Evolutionary conservation across 2,329 filamentous ascomycete species (phyloP), one percentile per base, ranked within the genome.

Genomic region (Trichoderma aggressivum): DNA sequence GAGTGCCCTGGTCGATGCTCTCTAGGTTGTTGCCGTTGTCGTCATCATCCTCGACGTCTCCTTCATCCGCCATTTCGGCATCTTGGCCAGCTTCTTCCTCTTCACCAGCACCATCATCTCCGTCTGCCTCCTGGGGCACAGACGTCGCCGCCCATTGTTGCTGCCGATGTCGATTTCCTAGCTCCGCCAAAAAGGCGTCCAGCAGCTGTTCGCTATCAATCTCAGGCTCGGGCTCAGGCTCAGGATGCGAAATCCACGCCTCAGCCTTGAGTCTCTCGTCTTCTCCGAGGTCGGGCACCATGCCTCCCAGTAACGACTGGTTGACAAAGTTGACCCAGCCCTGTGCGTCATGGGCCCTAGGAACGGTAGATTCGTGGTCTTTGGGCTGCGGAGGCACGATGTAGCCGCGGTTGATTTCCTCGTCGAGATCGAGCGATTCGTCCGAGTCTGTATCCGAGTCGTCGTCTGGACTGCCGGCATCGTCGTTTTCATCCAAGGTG

Each of bases 381-480:
- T 71, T 71, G 7, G 69, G 62, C 58, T 71, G 74, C 34, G 74
- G 75, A 28, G 74, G 74, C n/a, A 81, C 70, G 34, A 79, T 76
- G 71, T 73, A 79, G 16, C 80, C 81, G 21, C 80, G 76, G 36
- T 74, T 73, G 30, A 81, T 79, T 55, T 81, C 80, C 36, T 80
- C 77, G 28, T 81, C 78, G 10, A 79, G 78, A 24, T 72, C 60
- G 55, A 77, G 76, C 6, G 70, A 43, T 5, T 53, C 34, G 65
- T 34, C 75, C 4, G 28, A 18, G 7, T 36, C 56, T 11, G 66
- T 53, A 73, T 53, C 58, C 1, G 47, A 64, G 21, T 5, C 34
- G 21, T 24, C 58, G 3, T 64, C 61, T 10, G 61, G 30, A 16
- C 36, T 61, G 16, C 56, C 66, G 14, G 55, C 66, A 14, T 69